Evolutionary conservation across 495 filamentous ascomycete species (phyloP).

Genomic region (Neurospora sp.): DNA sequence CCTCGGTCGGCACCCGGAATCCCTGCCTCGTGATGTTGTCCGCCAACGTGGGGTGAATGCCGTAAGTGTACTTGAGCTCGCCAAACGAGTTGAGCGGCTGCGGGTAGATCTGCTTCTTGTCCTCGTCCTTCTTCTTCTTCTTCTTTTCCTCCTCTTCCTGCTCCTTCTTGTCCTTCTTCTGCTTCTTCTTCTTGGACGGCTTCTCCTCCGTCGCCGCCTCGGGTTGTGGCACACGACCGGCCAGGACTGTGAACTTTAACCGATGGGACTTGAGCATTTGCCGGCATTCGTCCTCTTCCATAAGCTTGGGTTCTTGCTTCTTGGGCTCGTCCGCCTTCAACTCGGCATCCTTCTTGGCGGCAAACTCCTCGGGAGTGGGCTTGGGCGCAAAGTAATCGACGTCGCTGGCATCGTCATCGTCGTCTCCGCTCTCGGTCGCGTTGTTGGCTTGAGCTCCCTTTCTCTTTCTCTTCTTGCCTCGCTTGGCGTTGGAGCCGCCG

Average conservation of each 20-base stretch:
- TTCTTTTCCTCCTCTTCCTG: constrained; percentile 45
- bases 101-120: constrained; percentile 53
- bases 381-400: constrained; percentile 42
- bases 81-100: constrained; percentile 71
- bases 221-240: constrained; percentile 17
- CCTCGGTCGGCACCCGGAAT: constrained; percentile 80
- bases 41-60: constrained; percentile 56
- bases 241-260: constrained; percentile 71
- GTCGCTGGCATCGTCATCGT: constrained; percentile 24
- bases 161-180: constrained; percentile 41
- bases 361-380: constrained; percentile 7
- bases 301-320: constrained; percentile 21
- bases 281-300: constrained; percentile 57
- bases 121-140: constrained; percentile 32
- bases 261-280: constrained; percentile 72
- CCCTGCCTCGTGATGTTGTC: constrained; percentile 77
- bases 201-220: constrained; percentile 23
- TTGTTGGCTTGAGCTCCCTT: constrained; percentile 15
- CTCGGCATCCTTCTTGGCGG: constrained; percentile 5
- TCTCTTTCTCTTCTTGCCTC: constrained; percentile 43
- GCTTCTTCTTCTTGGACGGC: constrained; percentile 29
- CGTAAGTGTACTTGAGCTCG: constrained; percentile 58
- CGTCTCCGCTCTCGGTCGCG: constrained; percentile 14
- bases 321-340: constrained; percentile 7
- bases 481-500: constrained; percentile 4